Evolutionary conservation across 306 rosid species (phyloP), one percentile per base, ranked within the genome.

Genomic region (Vigna angularis): DNA sequence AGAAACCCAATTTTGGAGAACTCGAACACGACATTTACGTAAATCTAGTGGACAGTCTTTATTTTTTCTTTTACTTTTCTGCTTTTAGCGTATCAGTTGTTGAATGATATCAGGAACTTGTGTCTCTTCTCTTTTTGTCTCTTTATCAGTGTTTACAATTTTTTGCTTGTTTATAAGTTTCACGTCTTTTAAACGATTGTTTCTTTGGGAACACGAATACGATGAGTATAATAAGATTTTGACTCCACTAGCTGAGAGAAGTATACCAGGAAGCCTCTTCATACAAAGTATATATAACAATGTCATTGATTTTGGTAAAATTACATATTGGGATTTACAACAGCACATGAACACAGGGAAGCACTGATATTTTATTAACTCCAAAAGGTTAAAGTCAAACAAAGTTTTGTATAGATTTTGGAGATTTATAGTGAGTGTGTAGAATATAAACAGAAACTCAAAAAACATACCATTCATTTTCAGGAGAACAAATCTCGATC

Each of bases 291-390:
- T 62, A 24, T 34, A 34, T 4, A 32, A 30, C 5, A 36, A 17
- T 17, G 50, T 38, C 70, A 65, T 65, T 65, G 70, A 65, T n/a
- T 38, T 65, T 17, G 38, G 50, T 65, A 65, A 65, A 65, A 65
- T 36, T 38, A 36, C 38, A 9, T 61, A 61, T 61, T 15, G 70
- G 70, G 70, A 65, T 65, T 65, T 17, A 65, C 70, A 38, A 65
- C 48, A 36, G 70, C 30, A 65, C 70, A 65, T 65, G 70, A 65
- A 7, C 14, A 3, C 28, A 64, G 28, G 26, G 28, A 38, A 47
- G 17, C 30, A 38, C 70, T 17, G 9, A 3, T 42, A 64, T 10
- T 64, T 38, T n/a, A 13, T 64, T 9, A 36, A 64, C 14, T 4
- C 30, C 38, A 34, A 64, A 64, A 38, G 49, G 9, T 24, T 64